Evolutionary conservation across 2,329 filamentous ascomycete genomes (phyloP).

Genomic region (Pezicula neosporulosa): DNA sequence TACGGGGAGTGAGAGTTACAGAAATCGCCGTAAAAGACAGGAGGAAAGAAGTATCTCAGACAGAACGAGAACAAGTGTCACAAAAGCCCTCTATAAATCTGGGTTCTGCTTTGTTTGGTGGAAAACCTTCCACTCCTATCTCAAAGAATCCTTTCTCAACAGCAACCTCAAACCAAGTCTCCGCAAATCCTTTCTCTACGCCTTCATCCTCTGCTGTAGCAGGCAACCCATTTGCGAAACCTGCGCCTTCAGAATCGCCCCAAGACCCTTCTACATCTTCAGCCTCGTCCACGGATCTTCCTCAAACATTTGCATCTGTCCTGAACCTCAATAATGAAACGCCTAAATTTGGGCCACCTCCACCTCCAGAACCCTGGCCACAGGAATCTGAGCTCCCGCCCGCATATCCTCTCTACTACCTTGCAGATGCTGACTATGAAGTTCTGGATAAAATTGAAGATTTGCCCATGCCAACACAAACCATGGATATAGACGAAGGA

Average conservation of each 20-base stretch:
- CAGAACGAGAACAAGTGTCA: slow-evolving; percentile 20
- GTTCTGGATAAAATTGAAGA: slow-evolving; percentile 62
- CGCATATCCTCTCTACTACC: slow-evolving; percentile 73
- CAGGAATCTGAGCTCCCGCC: slow-evolving; percentile 57
- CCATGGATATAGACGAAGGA: slow-evolving; percentile 45
- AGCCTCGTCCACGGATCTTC: slow-evolving; percentile 33
- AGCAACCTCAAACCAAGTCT: slow-evolving; percentile 27
- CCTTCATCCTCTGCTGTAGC: slow-evolving; percentile 34
- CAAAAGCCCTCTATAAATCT: slow-evolving; percentile 36
- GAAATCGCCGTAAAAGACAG: slow-evolving; percentile 17
- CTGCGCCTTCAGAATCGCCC: slow-evolving; percentile 36
- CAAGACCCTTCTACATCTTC: slow-evolving; percentile 26
- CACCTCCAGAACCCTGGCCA: slow-evolving; percentile 73
- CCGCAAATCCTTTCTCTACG: slow-evolving; percentile 55
- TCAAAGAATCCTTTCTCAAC: slow-evolving; percentile 55
- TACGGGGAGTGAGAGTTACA: slow-evolving; percentile 62
- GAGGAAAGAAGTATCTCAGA: slow-evolving; percentile 25
- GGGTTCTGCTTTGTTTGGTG: slow-evolving; percentile 69
- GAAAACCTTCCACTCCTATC: slow-evolving; percentile 39
- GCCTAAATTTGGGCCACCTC: slow-evolving; percentile 26
- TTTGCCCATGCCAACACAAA: slow-evolving; percentile 45
- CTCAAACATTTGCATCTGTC: slow-evolving; percentile 67
- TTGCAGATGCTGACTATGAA: slow-evolving; percentile 89
- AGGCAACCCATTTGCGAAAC: slow-evolving; percentile 43
- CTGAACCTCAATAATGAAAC: slow-evolving; percentile 66